A percentile compares a stretch with the other conserved stretches of the same genome.
Evolutionary conservation across 306 rosid genomes (phyloP).

Genomic region (Pachyrhizus erosus): DNA sequence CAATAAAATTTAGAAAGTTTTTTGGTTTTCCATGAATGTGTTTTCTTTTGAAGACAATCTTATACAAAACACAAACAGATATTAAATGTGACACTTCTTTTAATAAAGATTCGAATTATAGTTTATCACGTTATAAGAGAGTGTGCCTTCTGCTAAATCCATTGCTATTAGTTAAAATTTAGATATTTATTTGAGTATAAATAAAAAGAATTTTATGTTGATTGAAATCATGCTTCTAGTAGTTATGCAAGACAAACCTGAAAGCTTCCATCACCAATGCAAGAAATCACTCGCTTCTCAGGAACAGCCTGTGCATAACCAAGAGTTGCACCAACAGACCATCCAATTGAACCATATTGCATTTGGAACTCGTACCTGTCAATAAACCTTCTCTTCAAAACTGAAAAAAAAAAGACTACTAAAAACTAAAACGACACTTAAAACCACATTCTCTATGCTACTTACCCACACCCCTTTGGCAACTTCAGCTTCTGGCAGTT

Average conservation of each 20-base stretch:
- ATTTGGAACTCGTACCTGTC: constrained; percentile 74
- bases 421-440: not conserved
- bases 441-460: not conserved
- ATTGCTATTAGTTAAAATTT: not conserved
- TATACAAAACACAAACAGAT: not conserved
- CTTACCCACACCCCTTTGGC: constrained; percentile 72
- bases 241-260: constrained; percentile 52
- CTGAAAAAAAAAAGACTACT: not conserved
- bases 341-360: constrained; percentile 76
- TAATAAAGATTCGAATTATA: too few species aligned
- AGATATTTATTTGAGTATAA: constrained; percentile 11
- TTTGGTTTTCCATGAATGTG: too few species aligned
- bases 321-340: constrained; percentile 78
- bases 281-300: constrained; percentile 61
- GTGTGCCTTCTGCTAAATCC: not conserved
- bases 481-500: constrained; percentile 71
- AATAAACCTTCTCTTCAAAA: constrained; percentile 22
- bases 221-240: not conserved
- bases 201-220: not conserved
- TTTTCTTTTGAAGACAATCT: not conserved
- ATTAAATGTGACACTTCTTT: not conserved
- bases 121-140: not conserved
- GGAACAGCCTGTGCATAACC: constrained; percentile 72
- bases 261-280: constrained; percentile 76
- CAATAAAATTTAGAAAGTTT: too few species aligned